Evolutionary conservation across 2,329 filamentous ascomycete genomes (phyloP).

Genomic region (Cordyceps sp.): DNA sequence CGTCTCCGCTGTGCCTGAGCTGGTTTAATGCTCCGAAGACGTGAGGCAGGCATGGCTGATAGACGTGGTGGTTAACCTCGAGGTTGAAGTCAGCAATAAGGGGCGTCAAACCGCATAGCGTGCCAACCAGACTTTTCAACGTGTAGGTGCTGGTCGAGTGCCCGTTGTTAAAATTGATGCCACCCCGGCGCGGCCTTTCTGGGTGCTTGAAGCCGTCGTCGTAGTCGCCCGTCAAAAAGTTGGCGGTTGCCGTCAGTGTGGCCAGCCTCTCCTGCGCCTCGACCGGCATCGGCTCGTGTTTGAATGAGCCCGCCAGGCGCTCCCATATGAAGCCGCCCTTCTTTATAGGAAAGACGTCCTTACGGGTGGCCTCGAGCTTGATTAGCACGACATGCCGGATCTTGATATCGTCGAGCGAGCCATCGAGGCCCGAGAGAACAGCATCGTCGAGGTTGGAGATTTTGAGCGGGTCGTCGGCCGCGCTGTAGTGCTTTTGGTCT

Average conservation of each 20-base stretch:
- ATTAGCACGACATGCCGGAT: constrained; percentile 27
- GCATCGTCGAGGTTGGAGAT: constrained; percentile 21
- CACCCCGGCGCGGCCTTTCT: constrained; percentile 13
- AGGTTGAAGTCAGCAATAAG: constrained; percentile 24
- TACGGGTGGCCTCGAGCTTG: constrained; percentile 26
- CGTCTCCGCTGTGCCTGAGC: constrained; percentile 5
- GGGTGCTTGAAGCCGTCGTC: constrained; percentile 15
- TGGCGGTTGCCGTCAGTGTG: constrained; percentile 14
- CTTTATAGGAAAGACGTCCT: constrained; percentile 27
- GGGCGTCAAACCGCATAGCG: constrained; percentile 23
- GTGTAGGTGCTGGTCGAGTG: constrained; percentile 25
- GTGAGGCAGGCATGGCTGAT: constrained; percentile 27
- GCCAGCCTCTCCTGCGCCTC: constrained; percentile 12
- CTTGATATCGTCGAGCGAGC: constrained; percentile 12
- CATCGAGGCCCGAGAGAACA: constrained; percentile 11
- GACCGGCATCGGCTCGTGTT: constrained; percentile 15
- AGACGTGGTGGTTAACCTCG: constrained; percentile 24
- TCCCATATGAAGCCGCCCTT: constrained; percentile 20
- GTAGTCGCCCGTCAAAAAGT: constrained; percentile 18
- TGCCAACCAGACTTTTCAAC: constrained; percentile 23
- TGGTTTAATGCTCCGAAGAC: constrained; percentile 15
- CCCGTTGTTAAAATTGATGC: constrained; percentile 20
- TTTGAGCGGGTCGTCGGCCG: constrained; percentile 20
- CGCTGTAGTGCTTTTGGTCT: constrained; percentile 12
- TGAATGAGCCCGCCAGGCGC: constrained; percentile 14